phyloP scores from a whole-genome alignment of 805 yeast genomes.

The Pichia californica region DNA sequence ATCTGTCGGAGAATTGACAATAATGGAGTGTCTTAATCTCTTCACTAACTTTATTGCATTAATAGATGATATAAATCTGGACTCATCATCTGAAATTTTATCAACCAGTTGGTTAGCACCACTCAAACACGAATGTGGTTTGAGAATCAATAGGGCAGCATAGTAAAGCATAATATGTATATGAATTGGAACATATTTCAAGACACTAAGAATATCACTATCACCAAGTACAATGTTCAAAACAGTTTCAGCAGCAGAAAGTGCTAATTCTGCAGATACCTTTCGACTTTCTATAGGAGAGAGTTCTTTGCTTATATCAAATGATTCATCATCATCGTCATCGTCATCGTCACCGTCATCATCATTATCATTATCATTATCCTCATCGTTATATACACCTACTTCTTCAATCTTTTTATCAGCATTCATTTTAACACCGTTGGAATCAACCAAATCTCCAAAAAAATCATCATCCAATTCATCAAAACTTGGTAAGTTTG shows the following conservation, averaged over 20 bases:
- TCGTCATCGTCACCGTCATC: slow-evolving; percentile 16
- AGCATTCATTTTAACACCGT: background rate
- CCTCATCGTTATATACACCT: slow-evolving; percentile 15
- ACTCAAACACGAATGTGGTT: slow-evolving; percentile 29
- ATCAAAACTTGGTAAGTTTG: slow-evolving; percentile 22
- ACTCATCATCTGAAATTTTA: slow-evolving; percentile 13
- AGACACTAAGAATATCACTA: slow-evolving; percentile 46
- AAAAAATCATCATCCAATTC: slow-evolving; percentile 16
- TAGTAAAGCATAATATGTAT: slow-evolving; percentile 66
- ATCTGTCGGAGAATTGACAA: slow-evolving; percentile 46
- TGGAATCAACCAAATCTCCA: slow-evolving; percentile 1
- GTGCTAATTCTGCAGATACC: slow-evolving; percentile 41
- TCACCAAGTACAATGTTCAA: slow-evolving; percentile 54
- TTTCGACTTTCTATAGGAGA: slow-evolving; percentile 22
- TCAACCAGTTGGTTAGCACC: slow-evolving; percentile 19
- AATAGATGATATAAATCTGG: slow-evolving; percentile 26
- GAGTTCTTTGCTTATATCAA: slow-evolving; percentile 16
- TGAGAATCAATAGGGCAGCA: slow-evolving; percentile 51
- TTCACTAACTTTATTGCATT: slow-evolving; percentile 38
- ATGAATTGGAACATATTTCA: slow-evolving; percentile 65
- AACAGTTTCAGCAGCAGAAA: slow-evolving; percentile 58
- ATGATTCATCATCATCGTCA: slow-evolving; percentile 13
- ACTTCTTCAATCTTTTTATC: slow-evolving; percentile 1
- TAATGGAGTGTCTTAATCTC: slow-evolving; percentile 36
- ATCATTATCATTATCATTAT: slow-evolving; percentile 7